Evolutionary conservation across 2,329 filamentous ascomycete species (phyloP).

Genomic region (Aspergillus arachidicola): DNA sequence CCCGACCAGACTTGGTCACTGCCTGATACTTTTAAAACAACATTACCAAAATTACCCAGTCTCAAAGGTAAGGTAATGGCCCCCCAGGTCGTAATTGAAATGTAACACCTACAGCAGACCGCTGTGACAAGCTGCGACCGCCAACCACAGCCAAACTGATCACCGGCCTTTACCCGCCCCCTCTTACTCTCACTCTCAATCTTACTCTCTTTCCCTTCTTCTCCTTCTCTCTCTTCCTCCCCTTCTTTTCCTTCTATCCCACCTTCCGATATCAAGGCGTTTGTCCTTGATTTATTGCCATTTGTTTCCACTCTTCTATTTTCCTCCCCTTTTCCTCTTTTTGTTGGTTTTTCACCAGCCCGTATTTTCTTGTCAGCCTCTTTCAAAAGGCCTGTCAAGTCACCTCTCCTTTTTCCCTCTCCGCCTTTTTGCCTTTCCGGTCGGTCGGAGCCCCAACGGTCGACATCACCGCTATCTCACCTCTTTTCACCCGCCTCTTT

Average conservation of each 20-base stretch:
- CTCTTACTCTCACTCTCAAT: conserved; percentile 16
- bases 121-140: conserved; percentile 7
- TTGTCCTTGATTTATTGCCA: conserved; percentile 20
- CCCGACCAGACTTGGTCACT: background rate
- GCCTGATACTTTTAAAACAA: background rate
- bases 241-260: conserved; percentile 17
- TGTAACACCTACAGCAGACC: background rate
- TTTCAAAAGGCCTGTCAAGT: conserved; percentile 16
- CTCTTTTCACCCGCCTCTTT: conserved; percentile 11
- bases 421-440: conserved; percentile 25
- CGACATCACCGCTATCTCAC: conserved; percentile 29
- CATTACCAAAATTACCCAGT: background rate
- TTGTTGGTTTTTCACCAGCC: background rate
- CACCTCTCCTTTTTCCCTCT: conserved; percentile 21
- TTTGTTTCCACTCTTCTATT: conserved; percentile 13
- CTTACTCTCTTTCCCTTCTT: conserved; percentile 16
- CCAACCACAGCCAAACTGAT: conserved; percentile 9
- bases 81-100: background rate
- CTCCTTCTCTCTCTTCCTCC: conserved; percentile 16
- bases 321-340: conserved; percentile 5
- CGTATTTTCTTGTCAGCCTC: conserved; percentile 5
- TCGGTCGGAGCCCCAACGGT: conserved; percentile 19
- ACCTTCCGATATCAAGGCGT: conserved; percentile 25
- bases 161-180: conserved; percentile 27
- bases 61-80: background rate